phyloP scores from a whole-genome alignment of 345 rosid genomes.

The Euphorbia tirucalli region DNA sequence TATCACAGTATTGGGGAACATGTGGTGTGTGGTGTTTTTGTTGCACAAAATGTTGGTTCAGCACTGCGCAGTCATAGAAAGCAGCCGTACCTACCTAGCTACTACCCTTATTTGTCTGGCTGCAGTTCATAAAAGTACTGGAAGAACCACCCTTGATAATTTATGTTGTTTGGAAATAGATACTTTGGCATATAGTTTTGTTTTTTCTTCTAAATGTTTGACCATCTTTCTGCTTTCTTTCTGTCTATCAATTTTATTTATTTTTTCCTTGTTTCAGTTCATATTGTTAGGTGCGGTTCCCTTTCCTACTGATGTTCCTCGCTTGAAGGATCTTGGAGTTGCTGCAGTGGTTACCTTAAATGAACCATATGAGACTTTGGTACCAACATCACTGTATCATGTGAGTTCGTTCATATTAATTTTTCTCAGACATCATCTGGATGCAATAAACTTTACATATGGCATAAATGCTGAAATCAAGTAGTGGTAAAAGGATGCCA shows the following conservation, averaged over 20 bases:
- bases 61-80: not conserved
- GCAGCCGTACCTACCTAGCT: not conserved
- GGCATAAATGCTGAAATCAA: not conserved
- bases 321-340: slow-evolving; percentile 68
- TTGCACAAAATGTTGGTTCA: not conserved
- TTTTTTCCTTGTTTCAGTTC: slow-evolving; percentile 34
- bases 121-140: not conserved
- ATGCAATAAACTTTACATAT: not conserved
- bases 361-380: slow-evolving; percentile 80
- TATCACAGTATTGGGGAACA: not conserved
- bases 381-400: slow-evolving; percentile 63
- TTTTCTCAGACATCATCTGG: not conserved
- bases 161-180: not conserved
- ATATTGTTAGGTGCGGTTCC: slow-evolving; percentile 87
- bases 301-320: slow-evolving; percentile 73
- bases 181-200: not conserved
- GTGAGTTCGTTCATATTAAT: slow-evolving; percentile 31
- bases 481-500: not conserved
- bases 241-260: not conserved
- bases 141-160: not conserved
- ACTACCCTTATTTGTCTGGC: not conserved
- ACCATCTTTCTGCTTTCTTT: not conserved
- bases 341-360: slow-evolving; percentile 82
- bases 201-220: not conserved
- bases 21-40: not conserved